Conservation (phyloP, 495 filamentous ascomycete genomes). For the Oidiodendron maius region DNA sequence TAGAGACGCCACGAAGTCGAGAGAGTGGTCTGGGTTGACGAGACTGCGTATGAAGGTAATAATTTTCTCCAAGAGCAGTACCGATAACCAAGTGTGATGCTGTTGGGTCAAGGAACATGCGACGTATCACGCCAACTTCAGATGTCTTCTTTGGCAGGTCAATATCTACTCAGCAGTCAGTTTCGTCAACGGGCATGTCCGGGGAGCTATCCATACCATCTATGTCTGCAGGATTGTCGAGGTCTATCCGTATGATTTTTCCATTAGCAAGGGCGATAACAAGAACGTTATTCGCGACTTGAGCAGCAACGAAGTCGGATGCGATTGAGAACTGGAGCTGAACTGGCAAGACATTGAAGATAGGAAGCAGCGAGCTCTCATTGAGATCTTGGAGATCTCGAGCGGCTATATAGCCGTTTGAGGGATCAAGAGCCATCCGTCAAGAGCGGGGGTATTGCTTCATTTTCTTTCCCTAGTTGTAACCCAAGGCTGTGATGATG, state of each 20-base stretch:
- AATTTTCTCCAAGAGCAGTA: slow-evolving; percentile 90
- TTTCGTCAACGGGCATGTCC: background rate
- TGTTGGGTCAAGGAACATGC: slow-evolving; percentile 94
- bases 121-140: slow-evolving; percentile 84
- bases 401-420: slow-evolving; percentile 41
- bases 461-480: slow-evolving; percentile 16
- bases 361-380: slow-evolving; percentile 64
- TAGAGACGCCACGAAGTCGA: slow-evolving; percentile 74
- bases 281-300: slow-evolving; percentile 95
- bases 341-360: slow-evolving; percentile 89
- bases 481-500: slow-evolving; percentile 17
- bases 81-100: slow-evolving; percentile 91
- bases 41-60: slow-evolving; percentile 94
- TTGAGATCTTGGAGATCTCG: slow-evolving; percentile 47
- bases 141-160: slow-evolving; percentile 91
- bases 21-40: slow-evolving; percentile 77
- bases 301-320: slow-evolving; percentile 90
- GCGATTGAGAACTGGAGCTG: slow-evolving; percentile 87
- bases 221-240: slow-evolving; percentile 89
- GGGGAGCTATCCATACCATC: slow-evolving; percentile 56
- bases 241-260: slow-evolving; percentile 86
- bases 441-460: slow-evolving; percentile 13
- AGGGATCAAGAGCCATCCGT: slow-evolving; percentile 33
- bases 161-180: slow-evolving; percentile 58
- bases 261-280: slow-evolving; percentile 84